Conservation (phyloP, 192 early-diverging fungal species). For the Cetraspora pellucida region DNA sequence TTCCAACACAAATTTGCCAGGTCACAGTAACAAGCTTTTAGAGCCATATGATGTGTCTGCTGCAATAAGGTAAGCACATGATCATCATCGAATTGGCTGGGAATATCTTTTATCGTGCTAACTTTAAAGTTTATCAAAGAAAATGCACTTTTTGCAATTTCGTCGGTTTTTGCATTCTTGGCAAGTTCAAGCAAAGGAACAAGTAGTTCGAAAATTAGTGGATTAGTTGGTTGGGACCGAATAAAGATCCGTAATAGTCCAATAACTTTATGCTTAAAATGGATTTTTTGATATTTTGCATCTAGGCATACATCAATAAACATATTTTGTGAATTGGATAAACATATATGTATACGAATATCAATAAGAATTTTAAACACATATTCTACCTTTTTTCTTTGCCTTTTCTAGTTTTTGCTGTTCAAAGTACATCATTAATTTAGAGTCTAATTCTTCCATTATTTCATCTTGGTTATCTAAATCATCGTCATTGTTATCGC, state of each 20-base stretch:
- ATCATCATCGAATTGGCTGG: neutral
- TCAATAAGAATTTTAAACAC: too few species aligned
- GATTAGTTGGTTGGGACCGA: neutral
- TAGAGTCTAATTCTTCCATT: constrained; percentile 9
- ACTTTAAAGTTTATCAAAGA: neutral
- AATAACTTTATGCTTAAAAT: constrained; percentile 20
- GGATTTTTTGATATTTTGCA: constrained; percentile 6
- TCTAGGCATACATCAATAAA: neutral
- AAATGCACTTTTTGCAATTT: constrained; percentile 8
- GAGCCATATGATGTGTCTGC: neutral
- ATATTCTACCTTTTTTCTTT: constrained; percentile 8
- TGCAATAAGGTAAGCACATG: neutral
- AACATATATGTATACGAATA: too few species aligned
- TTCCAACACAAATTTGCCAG: neutral
- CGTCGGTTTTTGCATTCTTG: constrained; percentile 1
- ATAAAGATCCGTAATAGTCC: constrained; percentile 15
- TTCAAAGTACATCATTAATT: neutral
- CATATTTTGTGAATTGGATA: neutral
- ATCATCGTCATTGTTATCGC: neutral
- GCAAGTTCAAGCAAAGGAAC: constrained; percentile 4
- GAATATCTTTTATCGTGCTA: neutral
- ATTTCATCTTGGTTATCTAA: neutral
- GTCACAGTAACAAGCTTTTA: neutral
- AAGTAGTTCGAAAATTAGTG: constrained; percentile 16
- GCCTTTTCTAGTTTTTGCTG: neutral